Conservation (phyloP, 75 land plant species). For the Chamaecyparis obtusa region DNA sequence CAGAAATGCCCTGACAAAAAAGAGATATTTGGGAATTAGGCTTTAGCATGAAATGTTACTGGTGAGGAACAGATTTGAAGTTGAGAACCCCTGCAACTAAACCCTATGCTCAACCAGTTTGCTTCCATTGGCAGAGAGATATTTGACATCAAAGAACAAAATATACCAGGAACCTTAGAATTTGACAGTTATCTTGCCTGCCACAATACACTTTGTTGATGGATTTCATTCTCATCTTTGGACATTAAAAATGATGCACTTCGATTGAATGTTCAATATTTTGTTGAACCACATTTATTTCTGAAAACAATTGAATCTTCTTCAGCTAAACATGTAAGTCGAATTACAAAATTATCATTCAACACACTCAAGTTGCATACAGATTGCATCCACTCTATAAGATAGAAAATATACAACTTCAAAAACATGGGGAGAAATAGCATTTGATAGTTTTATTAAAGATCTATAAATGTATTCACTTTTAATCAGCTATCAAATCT, state of each 20-base stretch:
- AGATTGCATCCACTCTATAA: not conserved
- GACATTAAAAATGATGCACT: not conserved
- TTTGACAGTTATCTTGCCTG: not conserved
- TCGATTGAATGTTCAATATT: not conserved
- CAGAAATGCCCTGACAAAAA: constrained; percentile 67
- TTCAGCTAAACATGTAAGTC: not conserved
- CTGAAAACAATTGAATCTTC: not conserved
- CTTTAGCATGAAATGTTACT: not conserved
- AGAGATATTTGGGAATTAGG: not conserved
- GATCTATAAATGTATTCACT: not conserved
- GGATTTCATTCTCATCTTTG: not conserved
- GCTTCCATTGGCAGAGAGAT: not conserved
- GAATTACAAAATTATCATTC: not conserved
- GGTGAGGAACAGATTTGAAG: not conserved
- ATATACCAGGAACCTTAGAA: not conserved
- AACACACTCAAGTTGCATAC: not conserved
- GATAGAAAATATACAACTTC: not conserved
- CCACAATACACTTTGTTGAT: not conserved
- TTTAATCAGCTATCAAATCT: not conserved
- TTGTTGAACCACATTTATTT: not conserved
- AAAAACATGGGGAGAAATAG: not conserved
- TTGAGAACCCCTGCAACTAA: not conserved
- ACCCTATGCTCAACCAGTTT: not conserved
- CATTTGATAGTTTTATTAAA: not conserved
- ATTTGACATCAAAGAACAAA: not conserved